Base-by-base conservation (phyloP, 2,329 filamentous ascomycete genomes). In the Pseudomassariella vexata region DNA sequence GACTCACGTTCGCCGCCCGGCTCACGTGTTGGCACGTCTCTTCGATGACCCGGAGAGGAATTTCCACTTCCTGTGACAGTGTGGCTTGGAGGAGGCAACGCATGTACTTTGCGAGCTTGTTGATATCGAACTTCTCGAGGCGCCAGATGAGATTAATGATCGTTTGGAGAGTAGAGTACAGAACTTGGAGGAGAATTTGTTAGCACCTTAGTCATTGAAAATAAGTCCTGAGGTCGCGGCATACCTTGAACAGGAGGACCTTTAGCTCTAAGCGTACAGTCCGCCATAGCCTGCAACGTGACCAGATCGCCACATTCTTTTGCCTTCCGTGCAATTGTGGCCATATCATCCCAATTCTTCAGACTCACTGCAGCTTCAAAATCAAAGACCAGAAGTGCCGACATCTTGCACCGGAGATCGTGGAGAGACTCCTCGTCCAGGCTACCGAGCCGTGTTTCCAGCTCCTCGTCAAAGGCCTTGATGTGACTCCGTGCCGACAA, bases 51-150 rank as follows among this genome's bases (percentile, higher is more conserved):
- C 69, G 64, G 30, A 82, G 61, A 8, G 76, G 73, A 11, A 78
- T 56, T 1, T 55, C 54, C 14, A 76, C 68, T 28, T 79, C 69
- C 5, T 70, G 61, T 2, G 71, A 62, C 1, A 88, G 57, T 0
- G 82, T 71, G 1, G 77, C 65, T 39, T 84, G 81, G 42, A 90
- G 84, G 3, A 92, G 65, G 45, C 84, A 88, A 1, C 85, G 76
- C 27, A 90, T 73, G 63, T 92, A 94, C 46, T 82, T 82, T 6
- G 83, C 74, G 1, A 94, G 63, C 44, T 76, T 79, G 1, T 54
- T 50, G 5, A 66, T 64, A 39, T 82, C 69, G 26, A 79, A 76
- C 1, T 56, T 47, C 12, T 77, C 68, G 2, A 78, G 55, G 1
- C 57, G 63, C 57, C 76, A 82, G 12, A 82, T 78, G 28, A 77